phyloP scores from a whole-genome alignment of 2,329 filamentous ascomycete genomes.

The Lizonia empirigonia region DNA sequence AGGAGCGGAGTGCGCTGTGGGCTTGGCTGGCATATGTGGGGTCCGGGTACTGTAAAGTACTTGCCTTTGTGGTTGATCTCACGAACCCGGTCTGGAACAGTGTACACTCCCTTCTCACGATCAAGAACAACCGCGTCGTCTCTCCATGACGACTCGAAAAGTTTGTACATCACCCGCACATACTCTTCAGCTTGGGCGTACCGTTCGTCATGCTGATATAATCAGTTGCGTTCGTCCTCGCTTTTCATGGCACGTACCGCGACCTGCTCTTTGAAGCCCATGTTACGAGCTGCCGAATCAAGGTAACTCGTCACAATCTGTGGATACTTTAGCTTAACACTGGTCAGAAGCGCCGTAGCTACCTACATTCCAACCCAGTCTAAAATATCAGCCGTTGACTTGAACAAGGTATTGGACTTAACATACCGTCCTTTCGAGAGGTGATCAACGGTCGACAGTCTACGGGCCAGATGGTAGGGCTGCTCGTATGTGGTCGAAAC shows the following conservation, averaged over 20 bases:
- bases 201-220: conserved; percentile 64
- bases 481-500: conserved; percentile 72
- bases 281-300: conserved; percentile 68
- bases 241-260: conserved; percentile 62
- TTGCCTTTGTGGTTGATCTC: conserved; percentile 71
- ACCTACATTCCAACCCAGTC: conserved; percentile 34
- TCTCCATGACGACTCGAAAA: conserved; percentile 70
- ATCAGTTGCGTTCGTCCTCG: conserved; percentile 58
- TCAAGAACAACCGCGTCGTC: conserved; percentile 69
- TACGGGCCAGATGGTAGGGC: conserved; percentile 68
- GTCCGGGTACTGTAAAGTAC: conserved; percentile 67
- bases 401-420: too few relatives aligned
- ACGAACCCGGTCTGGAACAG: conserved; percentile 62
- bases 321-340: conserved; percentile 3
- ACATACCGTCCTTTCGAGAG: conserved; percentile 63
- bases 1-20: conserved; percentile 72
- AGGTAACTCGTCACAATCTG: conserved; percentile 71
- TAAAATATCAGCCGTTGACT: conserved; percentile 12
- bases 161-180: conserved; percentile 70
- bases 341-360: neutral
- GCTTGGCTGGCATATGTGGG: conserved; percentile 68
- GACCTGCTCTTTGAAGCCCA: conserved; percentile 62
- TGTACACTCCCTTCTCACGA: conserved; percentile 64
- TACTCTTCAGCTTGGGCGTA: conserved; percentile 73
- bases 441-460: conserved; percentile 71